phyloP scores from a whole-genome alignment of 441 rosid species.

The Adansonia madagascariensis region DNA sequence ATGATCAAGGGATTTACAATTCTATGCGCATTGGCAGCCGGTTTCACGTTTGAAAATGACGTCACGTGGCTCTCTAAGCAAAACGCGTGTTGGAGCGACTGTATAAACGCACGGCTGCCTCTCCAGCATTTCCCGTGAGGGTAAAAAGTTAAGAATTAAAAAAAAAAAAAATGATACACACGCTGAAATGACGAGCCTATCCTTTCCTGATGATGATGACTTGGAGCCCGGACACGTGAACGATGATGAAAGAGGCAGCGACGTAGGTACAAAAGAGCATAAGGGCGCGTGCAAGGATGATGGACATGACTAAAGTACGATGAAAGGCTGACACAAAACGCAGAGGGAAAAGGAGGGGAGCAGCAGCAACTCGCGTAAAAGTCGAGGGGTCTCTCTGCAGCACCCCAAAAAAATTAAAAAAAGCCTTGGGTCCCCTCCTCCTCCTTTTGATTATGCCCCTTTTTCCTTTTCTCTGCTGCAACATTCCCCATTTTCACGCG shows the following conservation, averaged over 20 bases:
- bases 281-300: constrained; percentile 36
- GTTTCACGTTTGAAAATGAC: not conserved
- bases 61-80: not conserved
- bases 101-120: too few species aligned
- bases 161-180: not conserved
- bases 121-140: too few species aligned
- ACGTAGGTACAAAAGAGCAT: not conserved
- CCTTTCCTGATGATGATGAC: not conserved
- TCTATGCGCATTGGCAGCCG: not conserved
- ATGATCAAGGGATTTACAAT: not conserved
- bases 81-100: not conserved
- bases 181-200: not conserved
- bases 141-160: not conserved
- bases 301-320: constrained; percentile 53
- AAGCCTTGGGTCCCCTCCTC: not conserved
- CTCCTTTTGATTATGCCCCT: not conserved
- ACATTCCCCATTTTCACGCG: not conserved
- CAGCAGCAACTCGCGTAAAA: constrained; percentile 54
- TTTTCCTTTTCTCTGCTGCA: not conserved
- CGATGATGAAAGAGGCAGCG: not conserved
- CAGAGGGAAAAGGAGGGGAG: not conserved
- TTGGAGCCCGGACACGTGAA: not conserved
- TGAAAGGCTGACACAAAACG: constrained; percentile 34
- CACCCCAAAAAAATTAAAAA: not conserved
- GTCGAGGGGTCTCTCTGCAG: constrained; percentile 48